These are phyloP conservation scores for Phytophthora hybrid DNA, from an alignment of 352 stramenopile genomes.

Conservation along the genomic window DNA sequence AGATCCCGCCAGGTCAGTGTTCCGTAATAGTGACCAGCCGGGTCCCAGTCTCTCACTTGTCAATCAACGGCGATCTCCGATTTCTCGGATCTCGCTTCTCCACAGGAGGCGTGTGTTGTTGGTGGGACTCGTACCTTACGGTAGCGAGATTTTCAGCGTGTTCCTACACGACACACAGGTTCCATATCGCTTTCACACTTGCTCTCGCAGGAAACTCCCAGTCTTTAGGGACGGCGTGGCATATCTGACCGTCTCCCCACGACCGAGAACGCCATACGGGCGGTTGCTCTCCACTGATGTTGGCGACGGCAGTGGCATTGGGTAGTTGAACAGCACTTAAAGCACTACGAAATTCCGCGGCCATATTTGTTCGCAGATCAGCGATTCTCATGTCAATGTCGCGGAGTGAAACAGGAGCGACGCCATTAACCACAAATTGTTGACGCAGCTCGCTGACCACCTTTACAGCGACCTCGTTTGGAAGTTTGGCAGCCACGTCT, in stretches of 20 bases:
- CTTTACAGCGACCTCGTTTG: conserved; percentile 5
- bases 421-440: conserved; percentile 18
- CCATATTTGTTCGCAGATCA: not conserved
- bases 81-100: too few relatives aligned
- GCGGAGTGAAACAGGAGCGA: not conserved
- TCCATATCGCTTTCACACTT: not conserved
- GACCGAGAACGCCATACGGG: not conserved
- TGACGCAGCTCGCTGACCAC: conserved; percentile 3
- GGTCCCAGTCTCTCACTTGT: too few relatives aligned
- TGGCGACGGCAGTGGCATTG: not conserved
- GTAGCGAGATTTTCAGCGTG: too few relatives aligned
- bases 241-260: not conserved
- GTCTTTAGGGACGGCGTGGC: not conserved
- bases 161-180: too few relatives aligned
- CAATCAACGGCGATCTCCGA: too few relatives aligned
- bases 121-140: too few relatives aligned
- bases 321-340: not conserved
- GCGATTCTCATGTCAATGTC: not conserved
- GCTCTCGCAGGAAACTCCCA: not conserved
- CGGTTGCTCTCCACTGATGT: not conserved
- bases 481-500: not conserved
- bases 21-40: too few relatives aligned
- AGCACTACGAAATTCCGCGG: not conserved
- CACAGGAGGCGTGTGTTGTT: too few relatives aligned
- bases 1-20: too few relatives aligned